Base-by-base conservation (phyloP, 345 rosid species). In the Arabidopsis arenosa region DNA sequence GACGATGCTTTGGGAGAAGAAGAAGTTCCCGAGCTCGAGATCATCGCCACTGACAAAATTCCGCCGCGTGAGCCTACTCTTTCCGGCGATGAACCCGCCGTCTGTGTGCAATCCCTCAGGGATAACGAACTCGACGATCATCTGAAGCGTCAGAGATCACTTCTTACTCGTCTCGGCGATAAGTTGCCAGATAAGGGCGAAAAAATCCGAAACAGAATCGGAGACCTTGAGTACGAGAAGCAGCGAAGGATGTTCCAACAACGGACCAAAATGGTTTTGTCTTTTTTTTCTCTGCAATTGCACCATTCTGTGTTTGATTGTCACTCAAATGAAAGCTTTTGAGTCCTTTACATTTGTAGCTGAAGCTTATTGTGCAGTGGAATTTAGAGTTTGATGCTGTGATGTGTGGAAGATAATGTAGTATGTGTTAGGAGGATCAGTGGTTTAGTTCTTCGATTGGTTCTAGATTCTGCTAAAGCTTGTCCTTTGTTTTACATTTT, bases 121-220 rank as follows among this genome's bases (percentile, higher is more conserved):
- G 90, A 89, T 75, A 26, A 2, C 5, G 37, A 73, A 59, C 83
- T 93, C 13, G 82, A 84, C 13, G 79, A 67, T 0, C 1, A 8
- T 2, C 80, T 93, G 14, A 45, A 13, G 52, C 81, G 91, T 35
- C 74, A 75, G 26, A 74, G 43, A 17, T 11, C 30, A 10, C 66
- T 40, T 15, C 72, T 83, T 13, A 6, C 44, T n/a, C 0, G 0
- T 2, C 0, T 52, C 0, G 44, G 76, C 39, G 17, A 21, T 1
- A 79, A 0, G 2, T 74, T 91, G 68, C 58, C 68, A 1, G 98
- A 93, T 56, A 79, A 76, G 3, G 98, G 98, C 13, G 61, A 28
- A 36, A 93, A 66, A 85, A 63, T 86, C 47, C 77, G 75, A 4
- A n/a, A 35, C 17, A 14, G 2, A 41, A 60, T 91, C 66, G 74